Evolutionary conservation across 2,329 filamentous ascomycete species (phyloP), one percentile per base, ranked within the genome.

Genomic region (Ramichloridium luteum): DNA sequence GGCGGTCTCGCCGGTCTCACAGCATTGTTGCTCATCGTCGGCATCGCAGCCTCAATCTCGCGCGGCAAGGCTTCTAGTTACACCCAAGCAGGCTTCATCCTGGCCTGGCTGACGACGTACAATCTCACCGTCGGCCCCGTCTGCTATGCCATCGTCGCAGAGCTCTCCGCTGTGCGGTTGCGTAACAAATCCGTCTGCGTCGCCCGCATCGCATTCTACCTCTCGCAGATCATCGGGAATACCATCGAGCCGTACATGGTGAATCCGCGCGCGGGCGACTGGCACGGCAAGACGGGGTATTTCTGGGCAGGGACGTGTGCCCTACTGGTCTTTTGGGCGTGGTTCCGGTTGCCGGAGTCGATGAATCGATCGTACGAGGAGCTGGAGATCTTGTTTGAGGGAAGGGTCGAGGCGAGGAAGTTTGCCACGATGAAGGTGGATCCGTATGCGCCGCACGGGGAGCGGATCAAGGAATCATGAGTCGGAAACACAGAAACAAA

Each of bases 311-410:
- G 53, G 6, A 47, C 52, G 6, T 48, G 48, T 16, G 30, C 50
- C 2, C 27, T 59, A 2, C 53, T 52, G 25, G 32, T 56, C 8
- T 27, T 57, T 5, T 64, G 59, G 59, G 52, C 52, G 2, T 64
- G 46, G 35, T 61, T 61, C 38, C 49, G 60, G n/a, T 41, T 62
- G 3, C 60, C 60, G 1, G 59, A 62, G 39, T 49, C 58, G 2
- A 61, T 59, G 45, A 54, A 50, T 13, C 51, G 58, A 13, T 59
- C 58, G 1, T 61, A 56, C 36, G 56, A 46, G 6, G 59, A 62
- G 43, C 43, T 64, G 16, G 59, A 63, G 41, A 47, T 61, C 28
- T 48, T 65, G 23, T 64, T 65, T 37, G 57, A 60, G 39, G 48
- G 48, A 17, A 38, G 45, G 4, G 46, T 62, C 6, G 40, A 50